Evolutionary conservation across 2,329 filamentous ascomycete genomes (phyloP).

Genomic region (Cordyceps tenuipes): DNA sequence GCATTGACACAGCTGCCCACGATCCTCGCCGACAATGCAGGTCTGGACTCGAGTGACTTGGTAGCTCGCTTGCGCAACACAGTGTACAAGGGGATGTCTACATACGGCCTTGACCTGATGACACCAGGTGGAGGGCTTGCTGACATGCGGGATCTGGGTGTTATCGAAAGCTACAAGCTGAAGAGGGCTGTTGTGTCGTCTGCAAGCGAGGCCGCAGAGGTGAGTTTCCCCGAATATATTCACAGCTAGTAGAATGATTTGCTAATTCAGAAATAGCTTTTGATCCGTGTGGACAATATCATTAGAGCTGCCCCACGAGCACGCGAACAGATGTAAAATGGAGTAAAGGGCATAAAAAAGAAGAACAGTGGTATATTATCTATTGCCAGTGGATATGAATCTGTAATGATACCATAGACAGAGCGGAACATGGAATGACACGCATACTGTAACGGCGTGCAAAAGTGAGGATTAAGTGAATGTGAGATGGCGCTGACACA

Average conservation of each 20-base stretch:
- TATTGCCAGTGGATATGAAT: conserved; percentile 21
- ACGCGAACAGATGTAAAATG: conserved; percentile 31
- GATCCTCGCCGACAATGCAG: conserved; percentile 94
- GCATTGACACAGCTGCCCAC: conserved; percentile 91
- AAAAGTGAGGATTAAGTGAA: neutral
- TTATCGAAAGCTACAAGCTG: conserved; percentile 97
- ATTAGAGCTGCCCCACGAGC: conserved; percentile 80
- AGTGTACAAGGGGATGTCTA: conserved; percentile 90
- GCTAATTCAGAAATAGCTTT: conserved; percentile 18
- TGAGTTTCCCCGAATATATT: conserved; percentile 35
- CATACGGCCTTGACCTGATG: conserved; percentile 80
- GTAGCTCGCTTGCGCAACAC: conserved; percentile 86
- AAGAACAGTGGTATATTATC: conserved; percentile 6
- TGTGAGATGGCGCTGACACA: neutral
- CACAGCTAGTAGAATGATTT: neutral
- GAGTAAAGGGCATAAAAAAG: conserved; percentile 12
- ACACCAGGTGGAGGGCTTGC: conserved; percentile 86
- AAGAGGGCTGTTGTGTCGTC: conserved; percentile 97
- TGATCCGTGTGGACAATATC: conserved; percentile 92
- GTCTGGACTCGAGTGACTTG: conserved; percentile 89
- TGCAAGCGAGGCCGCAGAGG: conserved; percentile 92
- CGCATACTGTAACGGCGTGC: neutral
- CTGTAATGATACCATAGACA: conserved; percentile 33
- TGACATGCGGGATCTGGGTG: conserved; percentile 91
- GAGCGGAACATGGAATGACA: neutral